Evolutionary conservation across 2,329 filamentous ascomycete species (phyloP).

Genomic region (Rutstroemia sp.): DNA sequence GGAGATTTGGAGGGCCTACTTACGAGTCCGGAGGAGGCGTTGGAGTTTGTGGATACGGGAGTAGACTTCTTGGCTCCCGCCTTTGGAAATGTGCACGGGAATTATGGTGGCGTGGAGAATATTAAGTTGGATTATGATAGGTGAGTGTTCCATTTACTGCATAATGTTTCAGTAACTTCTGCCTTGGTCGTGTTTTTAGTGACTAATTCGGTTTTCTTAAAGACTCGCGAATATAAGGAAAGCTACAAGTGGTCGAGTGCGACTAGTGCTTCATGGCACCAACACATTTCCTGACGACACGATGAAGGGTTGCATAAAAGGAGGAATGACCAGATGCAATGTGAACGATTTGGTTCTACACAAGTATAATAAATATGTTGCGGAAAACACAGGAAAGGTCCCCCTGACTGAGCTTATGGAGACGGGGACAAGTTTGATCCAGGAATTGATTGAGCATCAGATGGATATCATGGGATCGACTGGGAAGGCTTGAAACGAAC

Average conservation of each 20-base stretch:
- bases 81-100: constrained; percentile 62
- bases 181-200: background rate
- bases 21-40: constrained; percentile 54
- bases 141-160: constrained; percentile 15
- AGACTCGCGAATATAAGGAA: constrained; percentile 15
- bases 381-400: constrained; percentile 13
- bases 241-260: constrained; percentile 33
- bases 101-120: constrained; percentile 40
- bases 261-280: constrained; percentile 48
- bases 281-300: constrained; percentile 44
- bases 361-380: constrained; percentile 23
- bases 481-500: constrained; percentile 17
- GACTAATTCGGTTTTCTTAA: too few relatives aligned
- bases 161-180: background rate
- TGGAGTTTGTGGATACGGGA: constrained; percentile 55
- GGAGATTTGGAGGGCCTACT: constrained; percentile 53
- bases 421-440: constrained; percentile 22
- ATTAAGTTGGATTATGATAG: constrained; percentile 32
- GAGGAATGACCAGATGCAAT: constrained; percentile 34
- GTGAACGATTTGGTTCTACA: constrained; percentile 20
- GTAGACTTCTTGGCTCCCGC: constrained; percentile 61
- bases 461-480: constrained; percentile 25
- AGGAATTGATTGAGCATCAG: constrained; percentile 20
- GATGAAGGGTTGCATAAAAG: constrained; percentile 42
- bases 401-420: constrained; percentile 25